These are phyloP conservation scores for Suillus fuscotomentosus DNA, from an alignment of 768 basidiomycete genomes.

Conservation along the genomic window DNA sequence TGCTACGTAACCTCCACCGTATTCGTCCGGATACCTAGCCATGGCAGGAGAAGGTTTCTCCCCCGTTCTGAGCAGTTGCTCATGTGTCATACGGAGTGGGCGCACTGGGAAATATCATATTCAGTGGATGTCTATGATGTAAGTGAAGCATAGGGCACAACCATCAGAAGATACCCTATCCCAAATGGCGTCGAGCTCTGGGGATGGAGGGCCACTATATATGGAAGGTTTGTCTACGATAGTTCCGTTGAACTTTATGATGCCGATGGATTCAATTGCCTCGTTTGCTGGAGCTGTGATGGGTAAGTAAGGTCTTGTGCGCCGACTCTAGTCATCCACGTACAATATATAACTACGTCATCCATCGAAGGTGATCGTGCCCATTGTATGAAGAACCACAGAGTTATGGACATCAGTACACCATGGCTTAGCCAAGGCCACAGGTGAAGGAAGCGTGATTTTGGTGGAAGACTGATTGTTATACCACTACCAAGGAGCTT, in stretches of 20 bases:
- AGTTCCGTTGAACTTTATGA: slow-evolving; percentile 6
- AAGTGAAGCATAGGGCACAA: not conserved
- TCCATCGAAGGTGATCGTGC: not conserved
- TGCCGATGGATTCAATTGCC: slow-evolving; percentile 5
- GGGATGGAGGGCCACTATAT: slow-evolving; percentile 6
- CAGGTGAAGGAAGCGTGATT: not conserved
- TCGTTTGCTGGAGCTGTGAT: slow-evolving; percentile 11
- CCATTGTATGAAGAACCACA: slow-evolving; percentile 11
- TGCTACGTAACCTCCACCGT: slow-evolving; percentile 16
- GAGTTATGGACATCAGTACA: not conserved
- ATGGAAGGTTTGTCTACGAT: not conserved
- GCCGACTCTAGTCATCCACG: not conserved
- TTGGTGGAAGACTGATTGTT: not conserved
- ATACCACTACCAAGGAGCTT: not conserved
- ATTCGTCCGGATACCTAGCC: slow-evolving; percentile 9
- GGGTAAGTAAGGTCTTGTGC: not conserved
- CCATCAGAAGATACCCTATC: not conserved
- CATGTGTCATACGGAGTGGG: slow-evolving; percentile 9
- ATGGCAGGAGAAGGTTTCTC: slow-evolving; percentile 1
- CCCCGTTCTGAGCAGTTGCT: slow-evolving; percentile 11
- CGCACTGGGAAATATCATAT: not conserved
- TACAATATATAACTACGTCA: not conserved
- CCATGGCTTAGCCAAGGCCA: slow-evolving; percentile 8
- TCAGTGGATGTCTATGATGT: not conserved
- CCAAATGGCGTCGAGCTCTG: slow-evolving; percentile 12